Percentiles rank a stretch among this genome's conserved stretches.
Evolutionary conservation across 257 asterid species (phyloP).

Genomic region (Ballota nigra): DNA sequence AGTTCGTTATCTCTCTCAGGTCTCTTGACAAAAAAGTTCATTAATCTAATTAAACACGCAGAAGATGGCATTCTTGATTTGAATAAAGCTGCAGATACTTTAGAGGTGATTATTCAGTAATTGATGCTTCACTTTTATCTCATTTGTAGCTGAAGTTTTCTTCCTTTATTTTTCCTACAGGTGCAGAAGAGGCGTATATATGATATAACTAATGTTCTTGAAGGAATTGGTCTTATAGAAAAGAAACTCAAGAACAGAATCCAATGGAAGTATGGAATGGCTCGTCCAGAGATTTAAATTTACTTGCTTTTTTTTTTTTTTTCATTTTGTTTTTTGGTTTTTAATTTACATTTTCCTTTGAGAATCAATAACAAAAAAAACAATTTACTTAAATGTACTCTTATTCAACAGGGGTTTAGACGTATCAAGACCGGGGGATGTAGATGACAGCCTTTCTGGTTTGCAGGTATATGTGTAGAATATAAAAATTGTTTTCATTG

Average conservation of each 20-base stretch:
- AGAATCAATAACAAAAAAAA: constrained; percentile 26
- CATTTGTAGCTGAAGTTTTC: constrained; percentile 29
- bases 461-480: constrained; percentile 54
- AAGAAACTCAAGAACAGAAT: constrained; percentile 95
- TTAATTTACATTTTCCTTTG: constrained; percentile 2
- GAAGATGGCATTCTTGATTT: constrained; percentile 96
- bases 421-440: constrained; percentile 79
- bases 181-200: constrained; percentile 97
- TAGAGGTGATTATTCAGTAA: constrained; percentile 57
- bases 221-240: constrained; percentile 96
- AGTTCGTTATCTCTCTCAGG: constrained; percentile 43
- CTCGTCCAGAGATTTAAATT: neutral
- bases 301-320: neutral
- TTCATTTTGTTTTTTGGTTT: too few relatives aligned
- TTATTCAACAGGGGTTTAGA: constrained; percentile 70
- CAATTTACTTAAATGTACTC: constrained; percentile 21
- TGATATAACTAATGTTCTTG: constrained; percentile 95
- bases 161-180: constrained; percentile 41
- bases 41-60: constrained; percentile 84
- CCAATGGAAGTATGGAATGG: constrained; percentile 91
- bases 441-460: constrained; percentile 60
- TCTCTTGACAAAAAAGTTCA: constrained; percentile 88
- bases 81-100: constrained; percentile 89
- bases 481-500: neutral
- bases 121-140: constrained; percentile 19